These are phyloP conservation scores for Hypoxylon crocopeplum DNA, from an alignment of 495 filamentous ascomycete species.

Conservation along the genomic window DNA sequence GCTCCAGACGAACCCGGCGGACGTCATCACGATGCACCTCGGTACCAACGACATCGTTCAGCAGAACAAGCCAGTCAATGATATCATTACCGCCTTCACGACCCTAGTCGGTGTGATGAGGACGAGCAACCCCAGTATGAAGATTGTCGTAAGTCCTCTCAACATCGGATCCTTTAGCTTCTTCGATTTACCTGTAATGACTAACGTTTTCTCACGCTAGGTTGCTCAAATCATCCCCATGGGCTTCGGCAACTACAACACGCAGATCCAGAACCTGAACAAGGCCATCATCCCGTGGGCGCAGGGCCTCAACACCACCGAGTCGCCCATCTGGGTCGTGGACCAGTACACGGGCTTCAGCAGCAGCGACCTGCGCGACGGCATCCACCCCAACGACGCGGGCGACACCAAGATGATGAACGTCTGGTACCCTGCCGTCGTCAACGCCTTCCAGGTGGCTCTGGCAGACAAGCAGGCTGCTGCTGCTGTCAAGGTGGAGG, in stretches of 20 bases:
- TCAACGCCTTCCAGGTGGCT: slow-evolving; percentile 46
- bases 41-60: slow-evolving; percentile 61
- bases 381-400: slow-evolving; percentile 55
- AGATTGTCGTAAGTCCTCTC: slow-evolving; percentile 55
- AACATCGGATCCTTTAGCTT: not conserved
- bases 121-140: slow-evolving; percentile 53
- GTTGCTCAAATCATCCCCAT: slow-evolving; percentile 63
- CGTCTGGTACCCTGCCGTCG: slow-evolving; percentile 53
- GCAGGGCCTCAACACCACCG: slow-evolving; percentile 49
- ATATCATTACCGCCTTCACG: slow-evolving; percentile 56
- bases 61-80: slow-evolving; percentile 47
- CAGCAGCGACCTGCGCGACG: slow-evolving; percentile 51
- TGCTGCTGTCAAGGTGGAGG: slow-evolving; percentile 18
- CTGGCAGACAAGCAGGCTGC: slow-evolving; percentile 29
- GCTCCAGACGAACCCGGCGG: slow-evolving; percentile 54
- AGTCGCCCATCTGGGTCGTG: slow-evolving; percentile 59
- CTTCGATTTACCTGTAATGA: no score
- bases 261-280: slow-evolving; percentile 53
- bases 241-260: slow-evolving; percentile 44
- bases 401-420: slow-evolving; percentile 57
- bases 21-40: slow-evolving; percentile 60
- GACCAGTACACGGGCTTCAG: slow-evolving; percentile 58
- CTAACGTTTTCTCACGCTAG: no score
- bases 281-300: slow-evolving; percentile 57
- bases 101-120: slow-evolving; percentile 56